Evolutionary conservation across 768 basidiomycete species (phyloP), one percentile per base, ranked within the genome.

Genomic region (Boletellus emodensis): DNA sequence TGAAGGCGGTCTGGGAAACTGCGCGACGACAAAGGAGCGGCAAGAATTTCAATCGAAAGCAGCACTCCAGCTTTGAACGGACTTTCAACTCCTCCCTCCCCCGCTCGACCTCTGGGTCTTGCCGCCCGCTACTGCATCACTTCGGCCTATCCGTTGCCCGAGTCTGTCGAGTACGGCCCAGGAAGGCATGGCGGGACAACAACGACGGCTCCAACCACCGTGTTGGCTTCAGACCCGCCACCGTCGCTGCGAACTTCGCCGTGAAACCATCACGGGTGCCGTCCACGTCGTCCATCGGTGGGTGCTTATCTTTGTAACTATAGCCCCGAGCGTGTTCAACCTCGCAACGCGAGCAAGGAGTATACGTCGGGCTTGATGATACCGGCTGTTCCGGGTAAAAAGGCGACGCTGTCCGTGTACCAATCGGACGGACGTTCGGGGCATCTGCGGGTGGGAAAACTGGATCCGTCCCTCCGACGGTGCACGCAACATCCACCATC

Each of bases 131-230:
- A 76, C 62, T 59, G 65, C 30, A 60, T 70, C 44, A 4, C 34
- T 20, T 56, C 61, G 1, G 53, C 56, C n/a, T 57, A 56, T 43
- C 66, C 59, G 0, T 39, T 32, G 10, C 59, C 55, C 46, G 54
- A 56, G 2, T 56, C 48, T 15, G 30, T 22, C 9, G 15, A 61
- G 60, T 59, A 70, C 62, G 67, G 76, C 61, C 62, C 69, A 9
- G 80, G 75, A 15, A 79, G 80, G 94, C 97, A 71, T 88, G 86
- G 78, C 97, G 95, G 95, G 95, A 98, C 71, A 94, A 93, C 64
- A 95, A 95, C 58, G 69, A 58, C 4, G 85, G 84, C 0, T 56
- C 65, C 55, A 94, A 98, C 65, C 97, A 94, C 72, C 72, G 78
- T 22, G 71, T 96, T 46, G 75, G 69, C 24, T 98, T 97, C 70